Base-by-base conservation (phyloP, 805 yeast genomes). In the Schizosaccharomyces japonicus region DNA sequence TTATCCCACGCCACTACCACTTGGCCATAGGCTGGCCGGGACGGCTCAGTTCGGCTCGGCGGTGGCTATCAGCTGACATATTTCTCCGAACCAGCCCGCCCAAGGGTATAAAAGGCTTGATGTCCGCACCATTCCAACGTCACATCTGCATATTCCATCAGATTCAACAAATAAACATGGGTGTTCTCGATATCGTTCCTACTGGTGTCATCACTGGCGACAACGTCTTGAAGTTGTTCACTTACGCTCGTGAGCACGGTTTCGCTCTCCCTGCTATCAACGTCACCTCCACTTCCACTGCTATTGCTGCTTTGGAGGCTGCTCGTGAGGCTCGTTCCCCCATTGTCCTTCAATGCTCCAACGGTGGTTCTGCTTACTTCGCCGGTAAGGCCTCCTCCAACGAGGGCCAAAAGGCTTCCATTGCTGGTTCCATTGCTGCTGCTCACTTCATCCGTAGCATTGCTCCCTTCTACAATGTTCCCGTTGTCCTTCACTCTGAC, bases 321-420 rank as follows among this genome's bases (percentile, higher is more conserved):
- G 95, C 95, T 52, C 82, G 93, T 67, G 95, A 90, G 68, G 73
- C 70, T 70, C 74, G 79, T 57, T 75, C 94, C 53, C 98, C 98
- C 70, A 84, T 90, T 69, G 82, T 90, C 65, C 70, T 90, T 63
- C 98, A 90, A 71, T 76, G 87, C 58, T 87, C 96, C 52, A 84
- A 90, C 68, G 98, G 98, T 72, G 98, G 98, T 73, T 94, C 98
- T 57, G 96, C 96, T 54, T 90, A 76, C 82, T 90, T 90, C 65
- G 98, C 98, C 55, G 98, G 98, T 71, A 90, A 90, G 77, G 98
- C 96, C 71, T 84, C 90, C 58, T 72, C 74, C 65, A 90, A 90
- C 80, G 72, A 72, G 60, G 78, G 82, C 72, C 96, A 90, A 72
- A 69, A 70, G 60, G 98, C 96, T 52, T 79, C 96, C 53, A 81